Conservation (phyloP, 805 yeast species). For the Metschnikowia corniflorae region DNA sequence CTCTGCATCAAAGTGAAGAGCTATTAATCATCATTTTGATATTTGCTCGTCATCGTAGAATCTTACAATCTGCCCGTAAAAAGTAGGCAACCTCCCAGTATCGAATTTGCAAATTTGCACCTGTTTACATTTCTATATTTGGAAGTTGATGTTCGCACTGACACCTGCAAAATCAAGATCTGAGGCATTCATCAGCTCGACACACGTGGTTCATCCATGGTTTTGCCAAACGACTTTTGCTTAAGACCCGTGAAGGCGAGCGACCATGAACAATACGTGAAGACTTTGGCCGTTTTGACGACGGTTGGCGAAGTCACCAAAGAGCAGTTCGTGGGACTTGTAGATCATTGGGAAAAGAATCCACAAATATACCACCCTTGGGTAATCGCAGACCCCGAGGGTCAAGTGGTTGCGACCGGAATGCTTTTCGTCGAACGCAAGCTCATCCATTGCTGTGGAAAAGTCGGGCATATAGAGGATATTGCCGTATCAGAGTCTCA, state of each 20-base stretch:
- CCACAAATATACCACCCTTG: constrained; percentile 59
- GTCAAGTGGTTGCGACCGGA: constrained; percentile 76
- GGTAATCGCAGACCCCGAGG: constrained; percentile 57
- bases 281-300: constrained; percentile 66
- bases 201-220: no score
- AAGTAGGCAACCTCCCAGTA: no score
- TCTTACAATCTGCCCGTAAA: no score
- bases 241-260: constrained; percentile 52
- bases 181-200: no score
- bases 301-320: constrained; percentile 71
- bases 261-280: constrained; percentile 62
- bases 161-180: no score
- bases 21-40: no score
- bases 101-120: no score
- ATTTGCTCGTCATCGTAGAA: no score
- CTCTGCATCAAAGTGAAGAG: no score
- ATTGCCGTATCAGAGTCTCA: constrained; percentile 71
- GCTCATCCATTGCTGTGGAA: constrained; percentile 77
- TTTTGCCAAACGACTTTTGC: constrained; percentile 62
- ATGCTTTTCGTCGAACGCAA: constrained; percentile 76
- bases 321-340: constrained; percentile 46
- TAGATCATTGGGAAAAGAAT: constrained; percentile 55
- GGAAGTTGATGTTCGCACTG: no score
- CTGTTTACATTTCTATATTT: no score
- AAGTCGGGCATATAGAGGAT: constrained; percentile 93